A percentile compares a stretch with the other conserved stretches of the same genome.
Conservation (phyloP, 1,139 yeast species). For the Nakaseomyces bracarensis region DNA sequence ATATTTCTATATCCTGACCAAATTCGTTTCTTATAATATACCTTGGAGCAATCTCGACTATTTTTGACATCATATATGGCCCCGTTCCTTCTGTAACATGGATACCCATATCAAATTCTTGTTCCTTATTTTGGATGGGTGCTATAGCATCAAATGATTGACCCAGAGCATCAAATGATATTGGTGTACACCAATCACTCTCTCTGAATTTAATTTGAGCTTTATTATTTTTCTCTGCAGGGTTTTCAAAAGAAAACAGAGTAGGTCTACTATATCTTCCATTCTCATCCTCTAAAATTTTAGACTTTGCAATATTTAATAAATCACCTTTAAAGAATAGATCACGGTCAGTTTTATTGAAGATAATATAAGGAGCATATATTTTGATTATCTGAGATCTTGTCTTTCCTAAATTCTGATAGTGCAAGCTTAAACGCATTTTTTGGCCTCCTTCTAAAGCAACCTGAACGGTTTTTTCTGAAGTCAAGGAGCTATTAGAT, state of each 20-base stretch:
- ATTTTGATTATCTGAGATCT: constrained; percentile 58
- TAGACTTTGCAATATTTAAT: constrained; percentile 42
- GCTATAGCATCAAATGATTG: constrained; percentile 62
- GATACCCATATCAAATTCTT: constrained; percentile 71
- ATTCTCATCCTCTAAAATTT: constrained; percentile 25
- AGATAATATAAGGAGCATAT: constrained; percentile 73
- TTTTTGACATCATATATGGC: constrained; percentile 65
- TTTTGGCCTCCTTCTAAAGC: constrained; percentile 57
- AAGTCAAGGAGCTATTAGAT: constrained; percentile 42
- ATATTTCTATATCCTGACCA: constrained; percentile 46
- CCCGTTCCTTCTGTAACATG: constrained; percentile 83
- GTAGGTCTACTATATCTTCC: constrained; percentile 44
- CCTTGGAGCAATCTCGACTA: constrained; percentile 75
- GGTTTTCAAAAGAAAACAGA: constrained; percentile 75
- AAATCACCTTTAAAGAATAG: constrained; percentile 56
- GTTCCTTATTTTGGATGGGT: constrained; percentile 47
- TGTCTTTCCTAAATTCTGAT: constrained; percentile 40
- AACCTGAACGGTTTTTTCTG: constrained; percentile 46
- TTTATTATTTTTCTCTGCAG: constrained; percentile 52
- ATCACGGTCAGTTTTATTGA: constrained; percentile 72
- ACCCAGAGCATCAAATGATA: constrained; percentile 88
- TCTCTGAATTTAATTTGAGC: constrained; percentile 64
- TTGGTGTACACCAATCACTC: constrained; percentile 65
- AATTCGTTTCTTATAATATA: constrained; percentile 63
- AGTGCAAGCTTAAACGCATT: constrained; percentile 56